These are phyloP conservation scores for Penicillium sp. DNA, from an alignment of 2,329 filamentous ascomycete species.

Conservation along the genomic window DNA sequence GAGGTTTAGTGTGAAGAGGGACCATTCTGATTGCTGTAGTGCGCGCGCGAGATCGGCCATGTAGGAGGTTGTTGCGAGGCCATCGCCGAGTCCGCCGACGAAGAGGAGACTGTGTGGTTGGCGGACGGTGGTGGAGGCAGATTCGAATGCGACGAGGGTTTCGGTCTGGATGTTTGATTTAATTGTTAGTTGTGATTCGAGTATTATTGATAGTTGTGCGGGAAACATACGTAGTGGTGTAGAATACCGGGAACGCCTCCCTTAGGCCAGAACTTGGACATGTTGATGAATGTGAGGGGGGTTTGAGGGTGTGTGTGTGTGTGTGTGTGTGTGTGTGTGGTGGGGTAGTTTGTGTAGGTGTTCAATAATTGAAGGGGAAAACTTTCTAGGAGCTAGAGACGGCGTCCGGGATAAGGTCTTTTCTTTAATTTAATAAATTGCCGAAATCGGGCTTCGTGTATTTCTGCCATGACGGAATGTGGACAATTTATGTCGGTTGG, in stretches of 20 bases:
- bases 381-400: not conserved
- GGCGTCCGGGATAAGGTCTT: not conserved
- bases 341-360: not conserved
- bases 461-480: slow-evolving; percentile 2
- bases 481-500: slow-evolving; percentile 1
- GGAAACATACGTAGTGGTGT: slow-evolving; percentile 37
- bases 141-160: slow-evolving; percentile 45
- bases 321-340: not conserved
- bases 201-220: not conserved
- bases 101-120: slow-evolving; percentile 56
- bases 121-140: slow-evolving; percentile 26
- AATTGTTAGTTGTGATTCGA: slow-evolving; percentile 14
- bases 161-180: slow-evolving; percentile 22
- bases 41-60: slow-evolving; percentile 50
- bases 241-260: slow-evolving; percentile 38
- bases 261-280: slow-evolving; percentile 41
- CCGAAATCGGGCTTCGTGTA: slow-evolving; percentile 17
- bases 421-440: slow-evolving; percentile 12
- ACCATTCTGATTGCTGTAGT: slow-evolving; percentile 53
- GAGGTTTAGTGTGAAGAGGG: slow-evolving; percentile 53
- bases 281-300: slow-evolving; percentile 6
- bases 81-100: slow-evolving; percentile 60
- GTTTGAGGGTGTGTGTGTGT: no score
- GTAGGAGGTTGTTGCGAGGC: slow-evolving; percentile 56
- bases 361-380: not conserved